These are phyloP conservation scores for Daldinia loculata DNA, from an alignment of 495 filamentous ascomycete genomes.

Conservation along the genomic window DNA sequence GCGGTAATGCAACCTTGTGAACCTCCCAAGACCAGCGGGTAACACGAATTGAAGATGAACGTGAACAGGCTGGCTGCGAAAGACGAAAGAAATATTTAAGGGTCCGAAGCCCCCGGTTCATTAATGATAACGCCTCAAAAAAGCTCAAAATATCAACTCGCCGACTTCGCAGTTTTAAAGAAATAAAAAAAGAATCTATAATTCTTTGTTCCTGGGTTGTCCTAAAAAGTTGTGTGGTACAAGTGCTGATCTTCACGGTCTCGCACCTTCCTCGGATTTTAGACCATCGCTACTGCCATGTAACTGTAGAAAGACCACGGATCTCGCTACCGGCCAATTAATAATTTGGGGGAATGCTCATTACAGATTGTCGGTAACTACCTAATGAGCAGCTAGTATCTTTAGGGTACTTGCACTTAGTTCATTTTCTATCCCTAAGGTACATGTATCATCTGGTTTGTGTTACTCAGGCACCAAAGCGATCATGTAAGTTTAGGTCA, in stretches of 20 bases:
- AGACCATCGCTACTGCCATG: background rate
- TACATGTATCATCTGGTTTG: too few species aligned
- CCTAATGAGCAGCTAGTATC: background rate
- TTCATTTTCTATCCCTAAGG: background rate
- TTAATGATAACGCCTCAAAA: background rate
- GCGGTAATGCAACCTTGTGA: slow-evolving; percentile 17
- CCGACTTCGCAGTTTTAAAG: background rate
- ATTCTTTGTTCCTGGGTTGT: slow-evolving; percentile 6
- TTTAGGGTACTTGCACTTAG: background rate
- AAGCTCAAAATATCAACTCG: background rate
- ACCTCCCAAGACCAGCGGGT: slow-evolving; percentile 8
- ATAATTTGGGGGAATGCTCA: background rate
- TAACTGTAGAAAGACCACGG: background rate
- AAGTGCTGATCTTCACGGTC: background rate
- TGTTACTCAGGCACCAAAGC: too few species aligned
- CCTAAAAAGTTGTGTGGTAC: background rate
- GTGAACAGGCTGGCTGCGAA: background rate
- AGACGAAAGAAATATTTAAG: slow-evolving; percentile 5
- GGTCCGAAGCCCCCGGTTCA: background rate
- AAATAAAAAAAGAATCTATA: background rate
- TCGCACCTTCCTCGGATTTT: background rate
- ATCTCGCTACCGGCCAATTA: background rate
- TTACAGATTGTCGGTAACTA: slow-evolving; percentile 1
- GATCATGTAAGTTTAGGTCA: too few species aligned
- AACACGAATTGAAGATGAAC: slow-evolving; percentile 3